phyloP scores from a whole-genome alignment of 2,329 filamentous ascomycete species.

The Penicillium fuscoglaucum region DNA sequence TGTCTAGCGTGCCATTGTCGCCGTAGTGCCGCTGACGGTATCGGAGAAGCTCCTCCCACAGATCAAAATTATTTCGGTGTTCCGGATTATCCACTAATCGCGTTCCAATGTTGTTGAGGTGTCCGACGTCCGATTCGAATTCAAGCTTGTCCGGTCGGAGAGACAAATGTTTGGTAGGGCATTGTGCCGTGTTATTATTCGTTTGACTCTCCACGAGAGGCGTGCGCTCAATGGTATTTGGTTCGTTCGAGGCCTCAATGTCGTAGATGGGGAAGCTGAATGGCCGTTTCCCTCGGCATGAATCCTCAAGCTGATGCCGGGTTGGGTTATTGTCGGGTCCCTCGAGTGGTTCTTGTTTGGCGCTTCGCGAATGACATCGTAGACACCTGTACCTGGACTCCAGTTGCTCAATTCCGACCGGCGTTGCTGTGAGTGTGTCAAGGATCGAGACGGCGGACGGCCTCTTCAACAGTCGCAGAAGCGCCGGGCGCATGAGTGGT shows the following conservation, averaged over 20 bases:
- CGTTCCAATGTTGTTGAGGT: slow-evolving; percentile 35
- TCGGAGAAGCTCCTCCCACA: slow-evolving; percentile 49
- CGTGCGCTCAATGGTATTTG: neutral
- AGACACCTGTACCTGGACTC: slow-evolving; percentile 28
- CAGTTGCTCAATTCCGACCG: slow-evolving; percentile 38
- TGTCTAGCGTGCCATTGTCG: slow-evolving; percentile 42
- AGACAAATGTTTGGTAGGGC: slow-evolving; percentile 19
- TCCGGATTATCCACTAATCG: slow-evolving; percentile 41
- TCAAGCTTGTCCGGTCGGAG: slow-evolving; percentile 40
- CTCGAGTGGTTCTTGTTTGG: slow-evolving; percentile 12
- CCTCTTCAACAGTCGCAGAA: slow-evolving; percentile 46
- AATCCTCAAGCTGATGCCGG: slow-evolving; percentile 1
- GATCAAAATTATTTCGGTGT: slow-evolving; percentile 38
- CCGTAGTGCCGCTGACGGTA: slow-evolving; percentile 48
- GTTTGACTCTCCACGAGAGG: neutral
- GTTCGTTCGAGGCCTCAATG: slow-evolving; percentile 24
- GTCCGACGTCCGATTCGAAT: slow-evolving; percentile 45
- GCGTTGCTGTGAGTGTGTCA: slow-evolving; percentile 32
- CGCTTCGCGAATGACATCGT: slow-evolving; percentile 29
- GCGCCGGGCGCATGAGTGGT: slow-evolving; percentile 44
- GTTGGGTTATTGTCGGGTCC: neutral
- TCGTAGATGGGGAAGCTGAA: slow-evolving; percentile 31
- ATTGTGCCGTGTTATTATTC: neutral
- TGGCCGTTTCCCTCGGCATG: slow-evolving; percentile 11
- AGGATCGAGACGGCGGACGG: slow-evolving; percentile 43